Base-by-base conservation (phyloP, 2,329 filamentous ascomycete species). In the Cladophialophora psammophila region DNA sequence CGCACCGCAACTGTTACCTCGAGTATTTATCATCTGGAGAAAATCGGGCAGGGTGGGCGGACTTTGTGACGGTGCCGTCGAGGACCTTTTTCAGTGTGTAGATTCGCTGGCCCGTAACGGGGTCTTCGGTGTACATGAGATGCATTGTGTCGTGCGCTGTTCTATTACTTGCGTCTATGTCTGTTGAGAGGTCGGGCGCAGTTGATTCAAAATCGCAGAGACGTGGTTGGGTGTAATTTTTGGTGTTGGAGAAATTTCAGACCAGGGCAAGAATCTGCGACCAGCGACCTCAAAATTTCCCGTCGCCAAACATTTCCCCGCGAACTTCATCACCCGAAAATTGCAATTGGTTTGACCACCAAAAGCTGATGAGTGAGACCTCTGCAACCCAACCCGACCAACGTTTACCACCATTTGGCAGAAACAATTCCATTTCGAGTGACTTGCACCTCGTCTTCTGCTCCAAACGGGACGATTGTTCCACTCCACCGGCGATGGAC, bases 1-100 rank as follows among this genome's bases (percentile, higher is more conserved):
- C 12, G 31, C 12, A 40, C 9, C 18, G n/a, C 38, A 36, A 34
- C 20, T 72, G 80, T 60, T 78, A 88, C 86, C 87, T 85, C 76
- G 93, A 97, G 87, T 96, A 98, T 86, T 97, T 97, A 86, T 99
- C 95, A 82, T 99, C 95, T 71, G 95, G 95, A 55, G 93, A 97
- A 86, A 98, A 99, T 74, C 95, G 88, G 52, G 95, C 95, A 55
- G 95, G 94, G 83, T 98, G 94, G 64, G 95, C 95, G 62, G 91
- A 95, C 86, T 96, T 97, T 80, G 94, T 96, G 77, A 97, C 92
- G 78, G 93, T 88, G 77, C 91, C 91, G 74, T 89, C 85, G n/a
- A 73, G 68, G 35, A 73, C 72, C 53, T 73, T 73, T 84, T 97
- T 94, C 72, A 98, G 88, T 56, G 95, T 98, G 87, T 98, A 99